A percentile compares a stretch with the other conserved stretches of the same genome.
Evolutionary conservation across 768 basidiomycete species (phyloP).

Genomic region (Leccinum rimulosum): DNA sequence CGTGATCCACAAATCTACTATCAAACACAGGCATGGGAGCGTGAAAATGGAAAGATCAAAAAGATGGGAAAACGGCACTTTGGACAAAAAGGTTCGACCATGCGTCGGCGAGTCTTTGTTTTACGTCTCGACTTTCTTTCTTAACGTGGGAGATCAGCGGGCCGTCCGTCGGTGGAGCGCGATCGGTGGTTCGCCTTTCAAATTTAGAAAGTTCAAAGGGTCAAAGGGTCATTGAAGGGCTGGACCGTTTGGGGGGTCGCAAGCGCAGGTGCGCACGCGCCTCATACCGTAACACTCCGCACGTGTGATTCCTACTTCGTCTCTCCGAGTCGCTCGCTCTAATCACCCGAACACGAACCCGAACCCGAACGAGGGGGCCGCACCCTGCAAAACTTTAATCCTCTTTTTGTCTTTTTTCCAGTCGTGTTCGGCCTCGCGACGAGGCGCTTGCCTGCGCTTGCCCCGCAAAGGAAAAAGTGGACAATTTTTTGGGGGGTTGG

Average conservation of each 20-base stretch:
- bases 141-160: slow-evolving; percentile 2
- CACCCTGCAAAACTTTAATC: neutral
- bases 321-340: neutral
- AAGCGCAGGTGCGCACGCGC: neutral
- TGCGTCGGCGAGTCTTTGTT: slow-evolving; percentile 20
- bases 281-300: neutral
- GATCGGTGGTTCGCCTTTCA: slow-evolving; percentile 2
- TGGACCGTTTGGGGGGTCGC: neutral
- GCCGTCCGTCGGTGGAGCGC: neutral
- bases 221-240: neutral
- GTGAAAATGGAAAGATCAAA: neutral
- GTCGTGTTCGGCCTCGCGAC: slow-evolving; percentile 1
- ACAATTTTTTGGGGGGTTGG: slow-evolving; percentile 3
- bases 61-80: neutral
- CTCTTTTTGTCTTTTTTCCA: neutral
- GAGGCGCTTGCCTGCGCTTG: neutral
- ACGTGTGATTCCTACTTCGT: neutral
- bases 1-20: neutral
- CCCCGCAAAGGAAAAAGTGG: slow-evolving; percentile 16
- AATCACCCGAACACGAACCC: slow-evolving; percentile 16
- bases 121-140: neutral
- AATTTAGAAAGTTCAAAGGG: slow-evolving; percentile 22
- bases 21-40: neutral
- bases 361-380: neutral
- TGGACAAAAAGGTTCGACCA: slow-evolving; percentile 7